Evolutionary conservation across 2,329 filamentous ascomycete species (phyloP).

Genomic region (Pestalotiopsis sp.): DNA sequence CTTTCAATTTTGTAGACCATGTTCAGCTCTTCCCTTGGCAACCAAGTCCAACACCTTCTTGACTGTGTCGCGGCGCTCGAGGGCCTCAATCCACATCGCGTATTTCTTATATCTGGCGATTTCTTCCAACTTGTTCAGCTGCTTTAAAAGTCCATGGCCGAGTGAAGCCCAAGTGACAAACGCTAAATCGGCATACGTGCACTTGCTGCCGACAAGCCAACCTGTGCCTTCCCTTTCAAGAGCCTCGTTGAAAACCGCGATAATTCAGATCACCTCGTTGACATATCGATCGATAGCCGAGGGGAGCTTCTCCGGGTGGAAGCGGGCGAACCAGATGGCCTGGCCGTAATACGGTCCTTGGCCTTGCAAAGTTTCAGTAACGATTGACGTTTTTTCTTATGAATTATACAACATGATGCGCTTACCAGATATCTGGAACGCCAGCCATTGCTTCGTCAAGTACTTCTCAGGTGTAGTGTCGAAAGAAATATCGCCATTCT

Average conservation of each 20-base stretch:
- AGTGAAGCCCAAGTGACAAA: slow-evolving; percentile 21
- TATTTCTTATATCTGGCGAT: neutral
- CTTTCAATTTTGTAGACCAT: neutral
- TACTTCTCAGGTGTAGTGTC: slow-evolving; percentile 12
- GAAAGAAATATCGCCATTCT: slow-evolving; percentile 35
- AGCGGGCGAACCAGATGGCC: slow-evolving; percentile 35
- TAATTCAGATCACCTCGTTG: slow-evolving; percentile 23
- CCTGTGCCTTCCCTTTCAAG: slow-evolving; percentile 15
- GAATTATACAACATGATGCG: neutral
- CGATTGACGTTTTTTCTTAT: neutral
- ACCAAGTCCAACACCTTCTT: neutral
- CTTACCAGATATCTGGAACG: slow-evolving; percentile 42
- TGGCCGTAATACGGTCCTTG: slow-evolving; percentile 48
- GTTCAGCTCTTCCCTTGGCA: neutral
- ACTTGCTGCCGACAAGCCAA: slow-evolving; percentile 26
- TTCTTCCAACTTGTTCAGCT: neutral
- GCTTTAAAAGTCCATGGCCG: neutral
- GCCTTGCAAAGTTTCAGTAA: slow-evolving; percentile 28
- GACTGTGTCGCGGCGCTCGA: neutral
- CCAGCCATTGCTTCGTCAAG: slow-evolving; percentile 45
- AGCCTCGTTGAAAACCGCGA: slow-evolving; percentile 17
- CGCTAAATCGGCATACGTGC: slow-evolving; percentile 24
- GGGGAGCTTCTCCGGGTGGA: slow-evolving; percentile 34
- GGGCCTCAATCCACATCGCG: neutral
- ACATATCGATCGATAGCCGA: slow-evolving; percentile 30